Percentiles rank a stretch among this genome's conserved stretches.
Conservation (phyloP, 495 filamentous ascomycete species). For the Neurospora sp. region DNA sequence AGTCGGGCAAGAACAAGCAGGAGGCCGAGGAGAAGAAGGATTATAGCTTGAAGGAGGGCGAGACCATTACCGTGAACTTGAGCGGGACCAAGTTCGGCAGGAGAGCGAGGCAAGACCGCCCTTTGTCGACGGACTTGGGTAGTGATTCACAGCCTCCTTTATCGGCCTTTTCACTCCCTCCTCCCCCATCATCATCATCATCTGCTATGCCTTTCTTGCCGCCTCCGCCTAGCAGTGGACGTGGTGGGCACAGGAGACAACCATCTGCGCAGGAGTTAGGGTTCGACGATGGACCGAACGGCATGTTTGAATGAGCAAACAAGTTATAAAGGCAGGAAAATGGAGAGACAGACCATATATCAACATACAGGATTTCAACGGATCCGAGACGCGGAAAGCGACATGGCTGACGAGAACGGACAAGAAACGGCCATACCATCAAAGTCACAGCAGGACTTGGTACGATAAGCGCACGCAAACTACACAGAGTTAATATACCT, state of each 20-base stretch:
- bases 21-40: constrained; percentile 51
- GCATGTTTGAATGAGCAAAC: constrained; percentile 39
- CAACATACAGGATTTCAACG: background rate
- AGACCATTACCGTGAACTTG: constrained; percentile 74
- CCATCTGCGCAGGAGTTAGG: constrained; percentile 44
- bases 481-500: background rate
- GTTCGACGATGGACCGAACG: constrained; percentile 59
- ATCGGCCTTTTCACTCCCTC: constrained; percentile 43
- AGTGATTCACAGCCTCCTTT: constrained; percentile 14
- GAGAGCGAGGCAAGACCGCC: constrained; percentile 14
- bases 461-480: background rate
- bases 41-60: constrained; percentile 71
- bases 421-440: background rate
- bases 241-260: constrained; percentile 39
- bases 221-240: constrained; percentile 52
- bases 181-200: constrained; percentile 25
- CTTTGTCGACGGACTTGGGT: constrained; percentile 8
- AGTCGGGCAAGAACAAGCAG: constrained; percentile 14
- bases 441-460: background rate
- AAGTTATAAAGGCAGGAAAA: background rate
- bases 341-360: background rate
- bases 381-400: background rate
- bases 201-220: constrained; percentile 26
- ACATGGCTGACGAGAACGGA: background rate
- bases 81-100: constrained; percentile 42